Conservation (phyloP, 2,329 filamentous ascomycete genomes). For the Neurospora crassa region DNA sequence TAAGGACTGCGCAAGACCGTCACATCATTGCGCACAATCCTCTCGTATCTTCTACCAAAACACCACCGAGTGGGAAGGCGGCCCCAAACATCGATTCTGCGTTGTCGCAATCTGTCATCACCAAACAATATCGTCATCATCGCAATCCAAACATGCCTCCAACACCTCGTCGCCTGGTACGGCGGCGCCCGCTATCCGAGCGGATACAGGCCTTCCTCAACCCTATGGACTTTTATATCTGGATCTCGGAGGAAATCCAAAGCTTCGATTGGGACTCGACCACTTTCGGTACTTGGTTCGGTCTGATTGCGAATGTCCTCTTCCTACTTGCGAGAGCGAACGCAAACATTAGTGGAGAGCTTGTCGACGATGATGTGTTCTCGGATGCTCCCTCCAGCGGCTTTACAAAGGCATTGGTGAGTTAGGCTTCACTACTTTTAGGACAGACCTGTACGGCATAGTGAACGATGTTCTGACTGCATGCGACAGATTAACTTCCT, state of each 20-base stretch:
- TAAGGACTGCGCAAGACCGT: neutral
- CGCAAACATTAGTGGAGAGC: constrained; percentile 31
- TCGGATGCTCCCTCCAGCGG: constrained; percentile 55
- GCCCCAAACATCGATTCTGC: neutral
- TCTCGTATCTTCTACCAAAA: neutral
- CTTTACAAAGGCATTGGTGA: constrained; percentile 52
- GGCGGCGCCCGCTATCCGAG: constrained; percentile 68
- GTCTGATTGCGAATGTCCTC: constrained; percentile 64
- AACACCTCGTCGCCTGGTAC: constrained; percentile 57
- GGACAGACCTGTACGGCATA: neutral
- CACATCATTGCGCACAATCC: neutral
- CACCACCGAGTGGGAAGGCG: neutral
- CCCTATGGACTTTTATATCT: constrained; percentile 80
- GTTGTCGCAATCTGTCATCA: neutral
- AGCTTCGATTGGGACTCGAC: constrained; percentile 85
- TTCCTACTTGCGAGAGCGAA: constrained; percentile 82
- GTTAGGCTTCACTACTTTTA: constrained; percentile 18
- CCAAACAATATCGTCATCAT: neutral
- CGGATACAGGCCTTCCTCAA: constrained; percentile 75
- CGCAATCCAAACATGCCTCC: constrained; percentile 36
- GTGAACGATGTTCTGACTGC: neutral
- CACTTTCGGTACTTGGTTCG: constrained; percentile 64
- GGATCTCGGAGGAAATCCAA: constrained; percentile 87
- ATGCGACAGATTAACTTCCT: constrained; percentile 52
- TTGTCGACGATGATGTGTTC: constrained; percentile 71